Evolutionary conservation across 2,329 filamentous ascomycete species (phyloP).

Genomic region (Botrytis squamosa): DNA sequence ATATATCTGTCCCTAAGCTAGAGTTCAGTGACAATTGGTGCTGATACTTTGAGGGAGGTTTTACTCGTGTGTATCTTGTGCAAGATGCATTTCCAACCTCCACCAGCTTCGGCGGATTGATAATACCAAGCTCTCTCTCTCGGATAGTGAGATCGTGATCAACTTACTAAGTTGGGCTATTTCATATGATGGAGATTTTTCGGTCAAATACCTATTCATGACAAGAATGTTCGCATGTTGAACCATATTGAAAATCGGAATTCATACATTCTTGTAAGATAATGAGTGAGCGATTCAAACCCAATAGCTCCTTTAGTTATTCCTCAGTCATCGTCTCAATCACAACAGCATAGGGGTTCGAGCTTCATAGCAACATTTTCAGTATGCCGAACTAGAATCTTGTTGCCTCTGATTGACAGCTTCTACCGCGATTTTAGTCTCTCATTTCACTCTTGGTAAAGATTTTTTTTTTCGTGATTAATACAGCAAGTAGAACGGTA

Average conservation of each 20-base stretch:
- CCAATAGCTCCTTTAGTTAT: background rate
- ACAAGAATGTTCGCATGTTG: background rate
- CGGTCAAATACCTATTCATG: background rate
- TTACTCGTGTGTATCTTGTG: background rate
- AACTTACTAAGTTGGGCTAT: background rate
- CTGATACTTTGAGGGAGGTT: background rate
- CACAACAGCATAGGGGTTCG: background rate
- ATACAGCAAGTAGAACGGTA: background rate
- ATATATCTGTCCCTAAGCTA: background rate
- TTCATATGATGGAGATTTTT: background rate
- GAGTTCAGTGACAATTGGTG: background rate
- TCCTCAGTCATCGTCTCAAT: background rate
- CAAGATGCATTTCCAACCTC: background rate
- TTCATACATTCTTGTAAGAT: background rate
- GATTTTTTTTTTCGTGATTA: too few relatives aligned
- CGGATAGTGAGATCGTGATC: background rate
- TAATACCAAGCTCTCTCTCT: background rate
- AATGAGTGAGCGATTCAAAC: background rate
- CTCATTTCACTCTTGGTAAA: background rate
- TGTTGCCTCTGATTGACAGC: background rate
- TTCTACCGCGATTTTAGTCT: background rate
- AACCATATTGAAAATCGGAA: background rate
- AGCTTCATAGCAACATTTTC: background rate
- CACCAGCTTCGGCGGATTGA: background rate
- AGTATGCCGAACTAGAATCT: background rate